These are phyloP conservation scores for Limnanthes douglasii DNA, from an alignment of 345 rosid species.

Conservation along the genomic window DNA sequence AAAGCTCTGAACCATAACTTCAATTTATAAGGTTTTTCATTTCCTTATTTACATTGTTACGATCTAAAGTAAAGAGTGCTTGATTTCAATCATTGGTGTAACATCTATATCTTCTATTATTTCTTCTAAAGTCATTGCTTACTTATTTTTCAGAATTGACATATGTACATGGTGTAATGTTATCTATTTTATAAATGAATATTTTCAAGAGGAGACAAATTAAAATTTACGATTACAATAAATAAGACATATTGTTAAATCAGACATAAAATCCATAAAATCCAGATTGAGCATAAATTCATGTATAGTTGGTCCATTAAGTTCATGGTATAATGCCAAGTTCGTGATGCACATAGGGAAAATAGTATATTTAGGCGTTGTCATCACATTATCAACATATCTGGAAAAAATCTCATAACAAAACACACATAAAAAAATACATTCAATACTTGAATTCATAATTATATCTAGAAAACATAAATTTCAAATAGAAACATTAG, in stretches of 20 bases:
- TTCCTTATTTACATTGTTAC: slow-evolving; percentile 20
- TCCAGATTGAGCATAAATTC: too few species aligned
- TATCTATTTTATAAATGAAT: neutral
- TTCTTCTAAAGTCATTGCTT: slow-evolving; percentile 49
- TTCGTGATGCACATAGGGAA: too few species aligned
- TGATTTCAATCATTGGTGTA: slow-evolving; percentile 6
- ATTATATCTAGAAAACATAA: too few species aligned
- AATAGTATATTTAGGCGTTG: too few species aligned
- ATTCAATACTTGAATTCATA: too few species aligned
- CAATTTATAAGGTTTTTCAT: neutral
- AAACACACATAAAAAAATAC: too few species aligned
- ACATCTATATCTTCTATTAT: slow-evolving; percentile 19
- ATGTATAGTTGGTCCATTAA: too few species aligned
- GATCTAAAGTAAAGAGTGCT: slow-evolving; percentile 17
- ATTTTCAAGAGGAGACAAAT: neutral
- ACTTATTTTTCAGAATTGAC: slow-evolving; percentile 54
- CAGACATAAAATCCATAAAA: too few species aligned
- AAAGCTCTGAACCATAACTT: slow-evolving; percentile 18
- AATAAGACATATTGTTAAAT: slow-evolving; percentile 44
- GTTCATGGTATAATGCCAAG: too few species aligned
- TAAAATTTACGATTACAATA: slow-evolving; percentile 46
- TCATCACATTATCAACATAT: too few species aligned
- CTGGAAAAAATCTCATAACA: too few species aligned
- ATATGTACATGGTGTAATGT: neutral
- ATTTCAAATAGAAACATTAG: too few species aligned